Evolutionary conservation across 1,284 basidiomycete species (phyloP).

Genomic region (Pulveroboletus sp.): DNA sequence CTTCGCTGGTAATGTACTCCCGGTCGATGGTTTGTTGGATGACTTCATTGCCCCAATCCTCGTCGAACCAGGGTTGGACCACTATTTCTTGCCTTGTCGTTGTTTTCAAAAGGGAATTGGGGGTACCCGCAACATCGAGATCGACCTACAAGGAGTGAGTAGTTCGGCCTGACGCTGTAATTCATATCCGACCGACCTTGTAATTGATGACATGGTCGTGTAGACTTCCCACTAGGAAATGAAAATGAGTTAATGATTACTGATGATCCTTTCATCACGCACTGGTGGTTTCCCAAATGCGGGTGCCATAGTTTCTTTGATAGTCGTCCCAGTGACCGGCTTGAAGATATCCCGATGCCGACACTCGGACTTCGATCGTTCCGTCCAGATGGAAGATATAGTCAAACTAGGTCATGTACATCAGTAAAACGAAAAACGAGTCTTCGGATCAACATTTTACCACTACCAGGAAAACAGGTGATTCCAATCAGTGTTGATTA

Average conservation of each 20-base stretch:
- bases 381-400: slow-evolving; percentile 69
- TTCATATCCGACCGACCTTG: slow-evolving; percentile 39
- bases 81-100: slow-evolving; percentile 51
- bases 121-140: slow-evolving; percentile 57
- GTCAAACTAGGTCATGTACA: slow-evolving; percentile 52
- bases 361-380: slow-evolving; percentile 63
- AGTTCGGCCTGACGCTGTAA: not conserved
- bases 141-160: slow-evolving; percentile 42
- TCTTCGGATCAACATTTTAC: slow-evolving; percentile 23
- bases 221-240: slow-evolving; percentile 56
- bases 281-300: slow-evolving; percentile 58
- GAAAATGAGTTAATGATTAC: not conserved
- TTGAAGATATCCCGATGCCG: slow-evolving; percentile 70
- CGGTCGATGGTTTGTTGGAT: slow-evolving; percentile 56
- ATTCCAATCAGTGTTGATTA: not conserved
- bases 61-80: slow-evolving; percentile 56
- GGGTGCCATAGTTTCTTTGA: slow-evolving; percentile 55
- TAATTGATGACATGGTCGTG: slow-evolving; percentile 73
- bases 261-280: slow-evolving; percentile 13
- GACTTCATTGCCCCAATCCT: slow-evolving; percentile 58
- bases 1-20: slow-evolving; percentile 54
- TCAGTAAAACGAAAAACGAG: slow-evolving; percentile 13
- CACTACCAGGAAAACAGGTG: slow-evolving; percentile 35
- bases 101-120: slow-evolving; percentile 58
- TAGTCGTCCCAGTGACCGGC: slow-evolving; percentile 55